Percentiles rank a stretch among this genome's conserved stretches.
These are phyloP conservation scores for Gymnopilus junonius DNA, from an alignment of 768 basidiomycete genomes.

Conservation along the genomic window DNA sequence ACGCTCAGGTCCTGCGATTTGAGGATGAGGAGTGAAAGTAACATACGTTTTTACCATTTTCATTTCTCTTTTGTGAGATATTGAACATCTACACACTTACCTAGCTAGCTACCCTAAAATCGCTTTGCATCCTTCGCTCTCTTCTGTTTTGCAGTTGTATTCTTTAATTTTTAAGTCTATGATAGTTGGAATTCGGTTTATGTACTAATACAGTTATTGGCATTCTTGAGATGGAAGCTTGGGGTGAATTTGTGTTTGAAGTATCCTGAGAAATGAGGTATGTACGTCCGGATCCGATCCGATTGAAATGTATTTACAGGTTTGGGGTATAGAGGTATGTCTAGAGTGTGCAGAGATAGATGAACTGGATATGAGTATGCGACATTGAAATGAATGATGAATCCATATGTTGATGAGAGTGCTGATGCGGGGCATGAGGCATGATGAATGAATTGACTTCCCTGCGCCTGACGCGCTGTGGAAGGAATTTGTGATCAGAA, in stretches of 20 bases:
- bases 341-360: background rate
- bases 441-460: background rate
- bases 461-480: background rate
- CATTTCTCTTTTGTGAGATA: background rate
- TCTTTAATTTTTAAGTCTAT: background rate
- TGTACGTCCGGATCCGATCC: background rate
- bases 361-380: background rate
- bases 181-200: background rate
- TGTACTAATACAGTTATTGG: constrained; percentile 12
- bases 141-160: background rate
- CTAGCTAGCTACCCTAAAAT: constrained; percentile 4
- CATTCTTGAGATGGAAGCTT: background rate
- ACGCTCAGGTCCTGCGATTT: constrained; percentile 84
- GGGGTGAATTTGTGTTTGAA: background rate
- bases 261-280: background rate
- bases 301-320: background rate
- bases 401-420: background rate
- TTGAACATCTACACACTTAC: background rate
- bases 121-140: background rate
- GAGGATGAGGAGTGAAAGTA: constrained; percentile 66
- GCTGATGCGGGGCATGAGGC: no score
- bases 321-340: background rate
- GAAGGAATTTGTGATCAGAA: background rate
- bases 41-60: background rate
- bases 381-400: background rate